Conservation (phyloP, 371 early-diverging fungal species). For the Mucor irregularis region DNA sequence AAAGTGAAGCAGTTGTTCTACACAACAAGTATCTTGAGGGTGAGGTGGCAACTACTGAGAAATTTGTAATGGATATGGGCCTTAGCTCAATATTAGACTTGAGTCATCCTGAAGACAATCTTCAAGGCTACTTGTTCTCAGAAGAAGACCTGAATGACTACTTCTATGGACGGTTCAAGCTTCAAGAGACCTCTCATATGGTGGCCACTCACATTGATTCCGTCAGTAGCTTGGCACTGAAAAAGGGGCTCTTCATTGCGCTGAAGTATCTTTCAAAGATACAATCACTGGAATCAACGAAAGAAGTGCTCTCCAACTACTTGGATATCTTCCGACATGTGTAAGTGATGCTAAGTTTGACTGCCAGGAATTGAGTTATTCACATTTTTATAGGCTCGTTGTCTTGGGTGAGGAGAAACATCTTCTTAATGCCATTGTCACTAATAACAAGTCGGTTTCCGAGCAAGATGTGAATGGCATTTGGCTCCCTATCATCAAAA, state of each 20-base stretch:
- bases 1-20: not conserved
- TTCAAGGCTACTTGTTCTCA: constrained; percentile 1
- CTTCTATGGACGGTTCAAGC: not conserved
- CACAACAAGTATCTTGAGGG: not conserved
- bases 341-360: constrained; percentile 9
- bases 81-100: not conserved
- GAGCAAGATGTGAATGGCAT: constrained; percentile 12
- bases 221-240: not conserved
- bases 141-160: not conserved
- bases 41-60: not conserved
- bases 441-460: constrained; percentile 5
- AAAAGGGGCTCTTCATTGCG: not conserved
- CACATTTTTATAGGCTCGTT: constrained; percentile 5
- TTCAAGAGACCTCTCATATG: not conserved
- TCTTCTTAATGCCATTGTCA: constrained; percentile 2
- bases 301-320: not conserved
- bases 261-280: not conserved
- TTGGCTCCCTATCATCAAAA: constrained; percentile 10
- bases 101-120: constrained; percentile 1
- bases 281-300: constrained; percentile 6
- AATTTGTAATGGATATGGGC: not conserved
- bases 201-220: not conserved
- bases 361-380: constrained; percentile 1
- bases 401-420: not conserved
- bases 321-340: constrained; percentile 8